Evolutionary conservation across 108 stramenopile genomes (phyloP), one percentile per base, ranked within the genome.

Genomic region (Cyclotella atomus): DNA sequence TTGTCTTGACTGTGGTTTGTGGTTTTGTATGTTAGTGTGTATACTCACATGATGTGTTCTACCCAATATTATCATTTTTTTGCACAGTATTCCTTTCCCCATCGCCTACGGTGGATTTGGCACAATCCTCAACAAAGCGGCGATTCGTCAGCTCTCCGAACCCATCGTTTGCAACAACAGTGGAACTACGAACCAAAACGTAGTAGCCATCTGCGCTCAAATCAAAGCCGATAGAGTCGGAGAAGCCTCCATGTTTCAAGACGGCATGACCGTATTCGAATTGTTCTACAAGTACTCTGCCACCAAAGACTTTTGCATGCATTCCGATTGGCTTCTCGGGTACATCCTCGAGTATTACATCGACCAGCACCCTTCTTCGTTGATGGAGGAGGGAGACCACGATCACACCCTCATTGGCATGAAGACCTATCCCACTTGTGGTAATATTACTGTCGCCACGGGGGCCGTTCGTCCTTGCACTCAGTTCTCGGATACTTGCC

Each of bases 81-180:
- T 15, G n/a, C 29, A 24, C 34, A 61, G 60, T 21, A 49, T 49
- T 49, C 64, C 64, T 2, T 70, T 77, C 27, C 44, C 63, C 17
- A 35, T 79, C 9, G 67, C 85, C 21, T 82, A 59, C 45, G 85
- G 85, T 30, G 85, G 85, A 0, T 85, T 70, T 32, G 81, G 85
- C 12, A 65, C 62, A 0, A 20, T 73, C 43, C 54, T 76, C 45
- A 69, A 55, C 70, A 54, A 52, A 34, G 38, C n/a, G 25, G 61
- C 75, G 4, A 19, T 84, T 15, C 56, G 59, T 25, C 27, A 59
- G 0, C 71, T 77, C 28, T 34, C 59, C 1, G 20, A 57, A 46
- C 82, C 82, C 32, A 57, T 83, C 12, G 0, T 10, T 17, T 56
- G 50, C 57, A 36, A 4, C 20, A n/a, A n/a, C n/a, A n/a, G n/a